Percentiles rank a stretch among this genome's conserved stretches.
phyloP scores from a whole-genome alignment of 2,329 filamentous ascomycete genomes.

The Ophiosphaerella korrae region DNA sequence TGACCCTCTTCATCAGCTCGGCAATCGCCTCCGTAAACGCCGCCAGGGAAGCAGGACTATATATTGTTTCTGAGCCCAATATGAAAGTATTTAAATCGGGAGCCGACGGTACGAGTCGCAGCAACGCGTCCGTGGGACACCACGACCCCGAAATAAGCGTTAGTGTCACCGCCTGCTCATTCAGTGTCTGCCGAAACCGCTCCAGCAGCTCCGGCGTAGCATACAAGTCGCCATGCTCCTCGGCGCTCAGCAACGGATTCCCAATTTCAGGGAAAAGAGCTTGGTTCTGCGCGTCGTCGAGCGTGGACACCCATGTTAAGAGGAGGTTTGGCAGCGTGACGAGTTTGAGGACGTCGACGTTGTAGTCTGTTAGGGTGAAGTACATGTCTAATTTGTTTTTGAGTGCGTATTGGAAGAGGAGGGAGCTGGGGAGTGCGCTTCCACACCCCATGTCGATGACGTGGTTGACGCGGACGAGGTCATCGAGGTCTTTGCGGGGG shows the following conservation, averaged over 20 bases:
- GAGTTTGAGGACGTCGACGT: conserved; percentile 75
- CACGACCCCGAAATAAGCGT: conserved; percentile 77
- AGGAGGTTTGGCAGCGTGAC: conserved; percentile 81
- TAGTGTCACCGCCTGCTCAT: conserved; percentile 58
- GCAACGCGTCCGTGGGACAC: conserved; percentile 62
- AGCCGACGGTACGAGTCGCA: conserved; percentile 58
- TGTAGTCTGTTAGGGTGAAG: conserved; percentile 78
- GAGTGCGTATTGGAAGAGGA: conserved; percentile 69
- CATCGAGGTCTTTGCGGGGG: conserved; percentile 56
- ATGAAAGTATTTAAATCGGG: conserved; percentile 54
- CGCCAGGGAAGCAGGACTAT: conserved; percentile 72
- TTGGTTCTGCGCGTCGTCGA: conserved; percentile 23
- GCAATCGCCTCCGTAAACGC: conserved; percentile 72
- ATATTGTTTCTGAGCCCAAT: conserved; percentile 81
- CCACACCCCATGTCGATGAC: conserved; percentile 74
- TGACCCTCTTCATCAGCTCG: conserved; percentile 59
- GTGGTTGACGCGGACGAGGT: conserved; percentile 55
- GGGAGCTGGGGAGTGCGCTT: conserved; percentile 73
- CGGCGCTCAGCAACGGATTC: conserved; percentile 25
- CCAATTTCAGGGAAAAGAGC: conserved; percentile 16
- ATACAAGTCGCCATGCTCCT: conserved; percentile 63
- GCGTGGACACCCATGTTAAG: conserved; percentile 62
- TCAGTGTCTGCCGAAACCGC: conserved; percentile 64
- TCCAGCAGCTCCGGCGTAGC: conserved; percentile 62
- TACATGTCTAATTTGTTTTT: conserved; percentile 57